These are phyloP conservation scores for Leucocoprinus leucothites DNA, from an alignment of 768 basidiomycete species.

Conservation along the genomic window DNA sequence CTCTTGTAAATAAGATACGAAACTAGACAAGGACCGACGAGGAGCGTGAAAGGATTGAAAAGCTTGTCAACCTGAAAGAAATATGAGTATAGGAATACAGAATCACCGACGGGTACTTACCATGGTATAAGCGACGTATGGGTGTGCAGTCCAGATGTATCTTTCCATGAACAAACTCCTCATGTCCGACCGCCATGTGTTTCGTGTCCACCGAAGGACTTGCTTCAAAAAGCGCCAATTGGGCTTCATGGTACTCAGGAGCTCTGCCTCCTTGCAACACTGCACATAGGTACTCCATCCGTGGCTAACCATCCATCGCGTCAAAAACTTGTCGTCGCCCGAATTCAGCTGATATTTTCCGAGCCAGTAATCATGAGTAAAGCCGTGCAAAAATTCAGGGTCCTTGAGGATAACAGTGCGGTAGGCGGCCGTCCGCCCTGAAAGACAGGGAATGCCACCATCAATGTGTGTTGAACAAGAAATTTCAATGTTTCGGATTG, in stretches of 20 bases:
- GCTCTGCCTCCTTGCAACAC: slow-evolving; percentile 79
- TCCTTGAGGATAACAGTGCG: slow-evolving; percentile 93
- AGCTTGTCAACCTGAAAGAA: slow-evolving; percentile 70
- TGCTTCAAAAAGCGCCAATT: slow-evolving; percentile 96
- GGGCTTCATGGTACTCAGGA: slow-evolving; percentile 92
- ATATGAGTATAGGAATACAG: slow-evolving; percentile 4
- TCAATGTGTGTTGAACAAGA: slow-evolving; percentile 88
- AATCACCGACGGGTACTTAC: slow-evolving; percentile 55
- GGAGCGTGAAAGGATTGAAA: slow-evolving; percentile 82
- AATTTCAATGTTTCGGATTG: slow-evolving; percentile 94
- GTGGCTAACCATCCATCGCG: slow-evolving; percentile 94
- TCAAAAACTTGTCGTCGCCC: slow-evolving; percentile 92
- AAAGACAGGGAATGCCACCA: slow-evolving; percentile 88
- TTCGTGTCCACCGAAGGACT: slow-evolving; percentile 89
- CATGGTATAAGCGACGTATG: slow-evolving; percentile 94
- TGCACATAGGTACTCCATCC: slow-evolving; percentile 96
- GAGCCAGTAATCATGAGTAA: slow-evolving; percentile 92
- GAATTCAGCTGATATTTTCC: slow-evolving; percentile 94
- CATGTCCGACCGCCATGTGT: slow-evolving; percentile 91
- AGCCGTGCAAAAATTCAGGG: slow-evolving; percentile 88
- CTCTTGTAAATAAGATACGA: slow-evolving; percentile 75
- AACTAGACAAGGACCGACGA: slow-evolving; percentile 81
- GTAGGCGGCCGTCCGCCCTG: slow-evolving; percentile 91
- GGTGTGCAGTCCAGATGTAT: slow-evolving; percentile 84
- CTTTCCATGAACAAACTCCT: slow-evolving; percentile 87